These are phyloP conservation scores for Cucumis cinereus DNA, from an alignment of 306 rosid species.

Conservation along the genomic window DNA sequence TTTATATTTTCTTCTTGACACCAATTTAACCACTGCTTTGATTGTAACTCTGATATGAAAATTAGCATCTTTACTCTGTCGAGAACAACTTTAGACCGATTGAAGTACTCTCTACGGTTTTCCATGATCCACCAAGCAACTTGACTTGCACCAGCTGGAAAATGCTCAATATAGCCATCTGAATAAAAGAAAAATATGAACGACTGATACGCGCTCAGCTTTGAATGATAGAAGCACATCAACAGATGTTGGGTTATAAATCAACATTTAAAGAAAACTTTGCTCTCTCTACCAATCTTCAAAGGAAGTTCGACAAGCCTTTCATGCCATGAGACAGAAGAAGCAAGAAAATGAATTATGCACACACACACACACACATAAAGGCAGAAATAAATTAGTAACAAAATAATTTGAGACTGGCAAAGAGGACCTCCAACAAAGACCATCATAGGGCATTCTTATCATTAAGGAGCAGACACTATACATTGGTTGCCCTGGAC, in stretches of 20 bases:
- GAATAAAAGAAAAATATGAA: conserved; percentile 3
- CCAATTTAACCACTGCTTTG: conserved; percentile 75
- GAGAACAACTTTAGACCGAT: conserved; percentile 56
- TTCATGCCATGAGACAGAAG: not conserved
- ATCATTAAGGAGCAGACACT: not conserved
- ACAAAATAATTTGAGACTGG: not conserved
- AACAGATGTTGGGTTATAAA: not conserved
- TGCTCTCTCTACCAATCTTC: not conserved
- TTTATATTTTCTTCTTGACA: conserved; percentile 57
- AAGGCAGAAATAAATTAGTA: not conserved
- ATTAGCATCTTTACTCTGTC: conserved; percentile 52
- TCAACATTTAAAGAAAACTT: not conserved
- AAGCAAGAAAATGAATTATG: not conserved
- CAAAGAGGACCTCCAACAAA: not conserved
- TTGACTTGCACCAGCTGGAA: conserved; percentile 74
- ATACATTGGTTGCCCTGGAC: not conserved
- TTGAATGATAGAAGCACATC: not conserved
- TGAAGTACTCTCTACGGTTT: conserved; percentile 74
- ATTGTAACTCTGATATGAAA: conserved; percentile 70
- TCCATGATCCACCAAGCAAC: conserved; percentile 99
- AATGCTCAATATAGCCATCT: conserved; percentile 66
- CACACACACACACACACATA: not conserved
- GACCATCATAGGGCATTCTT: not conserved
- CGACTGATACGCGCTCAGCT: not conserved
- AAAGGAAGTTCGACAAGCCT: not conserved